phyloP scores from a whole-genome alignment of 148 eudicot genomes.

The Cornus controversa region DNA sequence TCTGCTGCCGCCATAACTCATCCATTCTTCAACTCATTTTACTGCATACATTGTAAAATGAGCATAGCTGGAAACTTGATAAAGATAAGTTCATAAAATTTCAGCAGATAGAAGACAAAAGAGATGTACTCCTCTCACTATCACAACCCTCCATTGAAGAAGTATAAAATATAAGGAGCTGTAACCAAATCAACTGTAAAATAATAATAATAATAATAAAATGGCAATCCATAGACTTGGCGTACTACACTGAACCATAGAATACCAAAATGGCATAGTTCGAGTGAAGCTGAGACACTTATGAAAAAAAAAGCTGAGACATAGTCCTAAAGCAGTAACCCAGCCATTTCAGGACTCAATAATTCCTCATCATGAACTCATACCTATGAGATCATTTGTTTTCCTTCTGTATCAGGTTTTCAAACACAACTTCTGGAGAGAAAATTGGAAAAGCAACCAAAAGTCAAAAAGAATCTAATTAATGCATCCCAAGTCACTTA shows the following conservation, averaged over 20 bases:
- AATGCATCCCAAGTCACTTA: neutral
- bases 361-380: neutral
- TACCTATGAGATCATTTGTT: neutral
- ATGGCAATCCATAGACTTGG: no score
- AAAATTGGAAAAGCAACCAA: neutral
- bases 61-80: neutral
- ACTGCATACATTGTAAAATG: conserved; percentile 26
- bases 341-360: neutral
- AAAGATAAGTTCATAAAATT: neutral
- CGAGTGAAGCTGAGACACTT: neutral
- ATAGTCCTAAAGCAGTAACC: neutral
- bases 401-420: neutral
- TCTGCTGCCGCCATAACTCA: conserved; percentile 90
- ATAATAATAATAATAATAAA: no score
- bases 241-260: no score
- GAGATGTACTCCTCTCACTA: no score
- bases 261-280: neutral
- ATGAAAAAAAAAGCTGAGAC: neutral
- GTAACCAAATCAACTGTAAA: no score
- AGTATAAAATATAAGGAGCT: neutral
- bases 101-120: no score
- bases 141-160: no score
- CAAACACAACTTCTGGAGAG: neutral
- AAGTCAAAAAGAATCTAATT: no score
- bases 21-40: conserved; percentile 27